Percentiles rank a stretch among this genome's conserved stretches.
phyloP scores from a whole-genome alignment of 306 rosid genomes.

The Pyrus communis region DNA sequence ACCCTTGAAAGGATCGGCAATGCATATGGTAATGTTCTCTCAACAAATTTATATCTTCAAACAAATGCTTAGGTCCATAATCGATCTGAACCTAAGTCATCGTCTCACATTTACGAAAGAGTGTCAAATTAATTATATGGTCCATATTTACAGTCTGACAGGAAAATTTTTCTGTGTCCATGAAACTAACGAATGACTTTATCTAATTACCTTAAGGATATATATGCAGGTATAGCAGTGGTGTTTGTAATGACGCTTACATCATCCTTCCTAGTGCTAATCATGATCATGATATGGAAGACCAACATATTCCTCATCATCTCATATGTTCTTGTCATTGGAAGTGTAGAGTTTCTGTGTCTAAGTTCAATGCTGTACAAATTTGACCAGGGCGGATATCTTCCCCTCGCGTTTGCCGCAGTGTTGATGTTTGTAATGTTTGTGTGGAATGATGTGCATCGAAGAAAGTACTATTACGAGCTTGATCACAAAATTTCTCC shows the following conservation, averaged over 20 bases:
- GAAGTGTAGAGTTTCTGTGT: slow-evolving; percentile 51
- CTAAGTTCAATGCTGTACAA: slow-evolving; percentile 74
- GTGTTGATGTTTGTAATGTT: slow-evolving; percentile 58
- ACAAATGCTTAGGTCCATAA: neutral
- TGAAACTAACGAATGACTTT: too few species aligned
- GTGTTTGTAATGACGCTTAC: slow-evolving; percentile 83
- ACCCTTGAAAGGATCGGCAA: slow-evolving; percentile 51
- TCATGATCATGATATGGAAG: slow-evolving; percentile 91
- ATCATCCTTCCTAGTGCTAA: slow-evolving; percentile 49
- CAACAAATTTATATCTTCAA: neutral
- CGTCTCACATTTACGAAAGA: neutral
- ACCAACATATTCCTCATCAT: slow-evolving; percentile 41
- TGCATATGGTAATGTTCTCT: slow-evolving; percentile 57
- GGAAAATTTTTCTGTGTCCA: neutral
- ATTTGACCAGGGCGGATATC: slow-evolving; percentile 78
- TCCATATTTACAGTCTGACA: neutral
- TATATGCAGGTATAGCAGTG: slow-evolving; percentile 69
- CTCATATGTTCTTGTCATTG: slow-evolving; percentile 39
- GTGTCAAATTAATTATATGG: neutral
- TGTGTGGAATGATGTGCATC: slow-evolving; percentile 59
- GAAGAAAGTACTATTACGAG: slow-evolving; percentile 59
- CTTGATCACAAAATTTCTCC: slow-evolving; percentile 48
- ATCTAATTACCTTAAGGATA: too few species aligned
- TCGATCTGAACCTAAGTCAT: neutral
- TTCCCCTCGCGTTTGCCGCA: slow-evolving; percentile 57